Base-by-base conservation (phyloP, 495 filamentous ascomycete genomes). In the Corynascus novoguineensis region DNA sequence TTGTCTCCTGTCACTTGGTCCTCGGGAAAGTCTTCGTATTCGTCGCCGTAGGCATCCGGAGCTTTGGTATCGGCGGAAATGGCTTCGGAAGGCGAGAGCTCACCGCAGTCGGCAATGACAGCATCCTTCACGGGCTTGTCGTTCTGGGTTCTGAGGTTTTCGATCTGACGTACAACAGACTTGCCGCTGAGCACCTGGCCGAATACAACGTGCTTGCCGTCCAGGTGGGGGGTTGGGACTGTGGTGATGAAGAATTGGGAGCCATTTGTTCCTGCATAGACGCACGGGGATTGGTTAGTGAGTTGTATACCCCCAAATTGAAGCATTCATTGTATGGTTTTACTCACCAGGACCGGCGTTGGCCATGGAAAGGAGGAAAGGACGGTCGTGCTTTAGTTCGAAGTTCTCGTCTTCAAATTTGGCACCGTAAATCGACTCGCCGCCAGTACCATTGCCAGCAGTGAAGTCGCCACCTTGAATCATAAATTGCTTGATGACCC, bases 401-500 rank as follows among this genome's bases (percentile, higher is more conserved):
- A 98, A 97, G 71, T 95, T 96, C 79, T 99, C 93, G 66, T 99
- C 93, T 65, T 87, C 89, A 67, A 99, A 99, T 75, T 97, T 97
- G 63, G 88, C 87, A 67, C 93, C 93, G 69, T 99, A 99, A 71
- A 99, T 97, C 25, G 87, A 92, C 77, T 97, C 93, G 65, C 93
- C 93, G 53, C 93, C 93, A 24, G 95, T 97, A 53, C 93, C 89
- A 71, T 99, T 92, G 70, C 85, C 84, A 58, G 83, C 85, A 58
- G 93, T 99, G 80, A 97, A 99, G 76, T 99, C 93, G 74, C 93
- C 93, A 65, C 93, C 93, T 76, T 99, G 93, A 71, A 97, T 88
- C 93, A 99, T 99, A 81, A 99, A 99, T 59, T 86, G 73, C 73
- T 95, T 95, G 78, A 99, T 99, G 63, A 99, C 84, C 57, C 93